Percentiles rank a stretch among this genome's conserved stretches.
These are phyloP conservation scores for Saccharomyces mikatae DNA, from an alignment of 805 yeast genomes.

Conservation along the genomic window DNA sequence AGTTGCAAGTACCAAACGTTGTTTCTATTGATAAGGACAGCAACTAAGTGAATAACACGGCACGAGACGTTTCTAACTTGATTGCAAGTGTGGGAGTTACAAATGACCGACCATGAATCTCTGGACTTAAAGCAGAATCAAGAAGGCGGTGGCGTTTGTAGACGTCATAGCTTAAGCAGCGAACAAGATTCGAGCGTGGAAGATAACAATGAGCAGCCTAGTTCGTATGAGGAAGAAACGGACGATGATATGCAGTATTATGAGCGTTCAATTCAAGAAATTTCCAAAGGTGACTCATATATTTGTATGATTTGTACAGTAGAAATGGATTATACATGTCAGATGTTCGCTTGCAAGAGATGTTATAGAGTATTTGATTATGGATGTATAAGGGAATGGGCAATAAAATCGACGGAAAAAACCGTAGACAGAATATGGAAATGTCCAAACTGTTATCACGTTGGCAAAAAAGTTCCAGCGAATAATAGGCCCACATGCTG, in stretches of 20 bases:
- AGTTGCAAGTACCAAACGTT: neutral
- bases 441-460: slow-evolving; percentile 62
- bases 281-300: slow-evolving; percentile 49
- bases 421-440: slow-evolving; percentile 60
- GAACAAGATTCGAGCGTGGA: neutral
- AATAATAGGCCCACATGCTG: slow-evolving; percentile 52
- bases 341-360: slow-evolving; percentile 68
- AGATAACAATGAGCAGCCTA: slow-evolving; percentile 1
- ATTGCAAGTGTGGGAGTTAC: neutral
- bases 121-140: neutral
- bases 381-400: slow-evolving; percentile 84
- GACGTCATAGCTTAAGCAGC: neutral
- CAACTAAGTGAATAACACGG: neutral
- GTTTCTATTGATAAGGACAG: neutral
- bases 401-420: slow-evolving; percentile 62
- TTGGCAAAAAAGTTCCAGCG: slow-evolving; percentile 44
- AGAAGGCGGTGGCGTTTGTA: neutral
- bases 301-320: slow-evolving; percentile 84
- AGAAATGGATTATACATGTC: slow-evolving; percentile 57
- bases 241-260: slow-evolving; percentile 24
- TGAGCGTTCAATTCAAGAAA: slow-evolving; percentile 27
- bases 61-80: neutral
- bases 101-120: neutral
- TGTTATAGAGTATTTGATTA: slow-evolving; percentile 84
- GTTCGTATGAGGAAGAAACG: slow-evolving; percentile 5